These are phyloP conservation scores for Echeveria elegans DNA, from an alignment of 164 flowering plant species.

Conservation along the genomic window DNA sequence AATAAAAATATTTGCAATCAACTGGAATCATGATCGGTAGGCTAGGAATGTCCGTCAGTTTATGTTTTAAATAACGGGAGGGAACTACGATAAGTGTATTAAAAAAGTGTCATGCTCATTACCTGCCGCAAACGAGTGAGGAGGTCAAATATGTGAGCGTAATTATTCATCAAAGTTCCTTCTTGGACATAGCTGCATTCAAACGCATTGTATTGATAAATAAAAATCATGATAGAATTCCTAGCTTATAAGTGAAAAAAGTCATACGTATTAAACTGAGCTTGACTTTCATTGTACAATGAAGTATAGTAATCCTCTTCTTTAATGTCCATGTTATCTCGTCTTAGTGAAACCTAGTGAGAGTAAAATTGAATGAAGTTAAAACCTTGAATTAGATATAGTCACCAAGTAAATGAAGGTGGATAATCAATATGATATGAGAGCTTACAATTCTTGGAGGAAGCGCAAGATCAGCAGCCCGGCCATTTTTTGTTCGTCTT, in stretches of 20 bases:
- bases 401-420: background rate
- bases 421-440: background rate
- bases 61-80: background rate
- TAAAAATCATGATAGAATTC: background rate
- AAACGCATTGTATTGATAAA: background rate
- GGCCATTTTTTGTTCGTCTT: conserved; percentile 41
- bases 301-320: conserved; percentile 83
- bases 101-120: background rate
- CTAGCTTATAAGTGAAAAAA: background rate
- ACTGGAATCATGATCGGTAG: too few species aligned
- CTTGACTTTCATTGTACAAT: conserved; percentile 68
- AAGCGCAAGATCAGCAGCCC: conserved; percentile 50
- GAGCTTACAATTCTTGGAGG: conserved; percentile 41
- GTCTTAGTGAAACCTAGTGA: conserved; percentile 31
- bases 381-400: background rate
- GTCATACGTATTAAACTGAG: conserved; percentile 74
- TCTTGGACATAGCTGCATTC: conserved; percentile 55
- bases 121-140: conserved; percentile 94
- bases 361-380: background rate
- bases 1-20: too few species aligned
- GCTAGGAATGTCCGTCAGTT: background rate
- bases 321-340: conserved; percentile 58
- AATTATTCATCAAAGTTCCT: conserved; percentile 78
- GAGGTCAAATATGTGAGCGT: conserved; percentile 89
- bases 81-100: background rate